Evolutionary conservation across 2,329 filamentous ascomycete genomes (phyloP).

Genomic region (Aureobasidium sp.): DNA sequence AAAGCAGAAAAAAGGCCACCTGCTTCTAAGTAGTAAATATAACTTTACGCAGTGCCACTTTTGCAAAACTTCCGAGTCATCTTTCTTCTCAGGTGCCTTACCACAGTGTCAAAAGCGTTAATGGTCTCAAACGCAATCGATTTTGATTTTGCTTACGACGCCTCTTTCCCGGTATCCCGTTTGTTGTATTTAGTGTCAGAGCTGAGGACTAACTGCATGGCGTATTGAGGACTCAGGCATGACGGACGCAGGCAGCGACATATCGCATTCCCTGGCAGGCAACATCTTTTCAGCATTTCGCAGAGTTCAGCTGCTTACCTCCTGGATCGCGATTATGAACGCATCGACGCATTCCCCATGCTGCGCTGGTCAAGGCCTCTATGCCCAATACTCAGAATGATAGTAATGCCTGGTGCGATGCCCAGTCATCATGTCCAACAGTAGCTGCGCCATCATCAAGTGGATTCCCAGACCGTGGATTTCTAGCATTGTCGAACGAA

Average conservation of each 20-base stretch:
- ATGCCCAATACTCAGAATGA: constrained; percentile 16
- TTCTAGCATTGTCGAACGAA: constrained; percentile 22
- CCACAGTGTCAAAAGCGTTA: background rate
- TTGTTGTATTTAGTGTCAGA: background rate
- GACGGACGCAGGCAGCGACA: background rate
- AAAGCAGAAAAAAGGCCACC: background rate
- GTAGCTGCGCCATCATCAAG: constrained; percentile 11
- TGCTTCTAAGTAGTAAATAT: background rate
- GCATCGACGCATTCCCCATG: constrained; percentile 15
- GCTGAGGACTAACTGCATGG: background rate
- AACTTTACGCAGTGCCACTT: background rate
- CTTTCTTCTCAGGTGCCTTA: background rate
- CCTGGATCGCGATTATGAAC: constrained; percentile 30
- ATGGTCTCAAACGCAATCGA: background rate
- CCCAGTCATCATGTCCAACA: constrained; percentile 13
- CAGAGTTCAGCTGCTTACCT: constrained; percentile 30
- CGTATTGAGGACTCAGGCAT: background rate
- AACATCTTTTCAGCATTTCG: constrained; percentile 28
- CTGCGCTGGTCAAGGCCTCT: background rate
- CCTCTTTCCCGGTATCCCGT: background rate
- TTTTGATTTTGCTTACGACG: background rate
- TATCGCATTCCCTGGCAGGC: background rate
- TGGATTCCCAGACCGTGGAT: background rate
- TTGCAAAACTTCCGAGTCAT: background rate
- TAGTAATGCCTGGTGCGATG: constrained; percentile 17